These are phyloP conservation scores for Solanum ossicruentum DNA, from an alignment of 257 asterid species.

Conservation along the genomic window DNA sequence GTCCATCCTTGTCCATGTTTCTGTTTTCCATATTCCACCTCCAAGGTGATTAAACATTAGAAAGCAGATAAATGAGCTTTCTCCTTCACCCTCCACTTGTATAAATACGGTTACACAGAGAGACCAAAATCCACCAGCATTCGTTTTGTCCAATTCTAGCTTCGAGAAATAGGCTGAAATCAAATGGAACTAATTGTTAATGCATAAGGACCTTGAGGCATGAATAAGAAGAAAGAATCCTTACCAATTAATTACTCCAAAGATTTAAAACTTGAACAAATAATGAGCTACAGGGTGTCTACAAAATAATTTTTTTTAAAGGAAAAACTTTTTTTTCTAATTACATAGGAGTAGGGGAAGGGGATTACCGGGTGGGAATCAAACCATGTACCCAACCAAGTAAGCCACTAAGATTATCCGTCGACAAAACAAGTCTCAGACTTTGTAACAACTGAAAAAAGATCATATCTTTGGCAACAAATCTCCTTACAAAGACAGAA, in stretches of 20 bases:
- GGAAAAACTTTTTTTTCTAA: no score
- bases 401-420: not conserved
- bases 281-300: not conserved
- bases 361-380: not conserved
- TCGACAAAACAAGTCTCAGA: not conserved
- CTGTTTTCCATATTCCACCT: constrained; percentile 32
- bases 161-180: not conserved
- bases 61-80: not conserved
- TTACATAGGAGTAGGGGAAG: not conserved
- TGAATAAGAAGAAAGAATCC: not conserved
- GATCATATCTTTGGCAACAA: not conserved
- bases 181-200: not conserved
- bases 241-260: not conserved
- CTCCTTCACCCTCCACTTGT: not conserved
- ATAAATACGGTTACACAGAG: not conserved
- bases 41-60: constrained; percentile 17
- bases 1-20: constrained; percentile 19
- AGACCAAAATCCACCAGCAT: not conserved
- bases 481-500: not conserved
- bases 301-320: not conserved
- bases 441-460: not conserved
- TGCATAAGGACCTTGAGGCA: not conserved
- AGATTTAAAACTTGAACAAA: not conserved
- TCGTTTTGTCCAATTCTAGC: not conserved
- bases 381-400: not conserved